Conservation (phyloP, 768 basidiomycete species). For the Mycena indigotica region DNA sequence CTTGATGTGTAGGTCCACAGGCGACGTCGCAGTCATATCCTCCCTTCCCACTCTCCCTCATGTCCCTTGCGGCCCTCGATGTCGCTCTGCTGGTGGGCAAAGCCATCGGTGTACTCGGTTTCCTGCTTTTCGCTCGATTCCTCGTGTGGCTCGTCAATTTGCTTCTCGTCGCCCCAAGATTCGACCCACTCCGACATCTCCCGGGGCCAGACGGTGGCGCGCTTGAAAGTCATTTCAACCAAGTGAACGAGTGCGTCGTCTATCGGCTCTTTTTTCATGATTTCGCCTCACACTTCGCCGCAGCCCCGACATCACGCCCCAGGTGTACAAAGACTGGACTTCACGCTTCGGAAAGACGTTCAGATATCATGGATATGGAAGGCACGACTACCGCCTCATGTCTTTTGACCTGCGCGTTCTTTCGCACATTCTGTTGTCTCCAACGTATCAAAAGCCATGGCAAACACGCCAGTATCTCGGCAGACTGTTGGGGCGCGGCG, state of each 20-base stretch:
- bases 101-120: slow-evolving; percentile 11
- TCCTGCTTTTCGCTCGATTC: slow-evolving; percentile 33
- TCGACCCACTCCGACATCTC: slow-evolving; percentile 49
- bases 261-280: background rate
- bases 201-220: slow-evolving; percentile 48
- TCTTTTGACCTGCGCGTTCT: slow-evolving; percentile 53
- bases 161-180: slow-evolving; percentile 45
- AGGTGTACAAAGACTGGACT: slow-evolving; percentile 47
- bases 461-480: slow-evolving; percentile 52
- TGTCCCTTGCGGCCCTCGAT: background rate
- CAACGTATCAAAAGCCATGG: slow-evolving; percentile 58
- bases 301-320: slow-evolving; percentile 46
- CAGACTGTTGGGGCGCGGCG: slow-evolving; percentile 51
- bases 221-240: slow-evolving; percentile 46
- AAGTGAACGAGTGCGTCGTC: slow-evolving; percentile 48
- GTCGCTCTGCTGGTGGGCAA: slow-evolving; percentile 5
- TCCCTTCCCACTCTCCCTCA: slow-evolving; percentile 1
- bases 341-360: slow-evolving; percentile 52
- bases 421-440: slow-evolving; percentile 49
- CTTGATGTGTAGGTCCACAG: background rate
- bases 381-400: slow-evolving; percentile 57
- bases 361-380: slow-evolving; percentile 57
- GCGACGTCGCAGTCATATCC: background rate
- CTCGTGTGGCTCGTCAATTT: slow-evolving; percentile 45
- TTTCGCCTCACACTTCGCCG: background rate